Percentiles rank a stretch among this genome's conserved stretches.
These are phyloP conservation scores for Capsicum rhomboideum DNA, from an alignment of 257 asterid species.

Conservation along the genomic window DNA sequence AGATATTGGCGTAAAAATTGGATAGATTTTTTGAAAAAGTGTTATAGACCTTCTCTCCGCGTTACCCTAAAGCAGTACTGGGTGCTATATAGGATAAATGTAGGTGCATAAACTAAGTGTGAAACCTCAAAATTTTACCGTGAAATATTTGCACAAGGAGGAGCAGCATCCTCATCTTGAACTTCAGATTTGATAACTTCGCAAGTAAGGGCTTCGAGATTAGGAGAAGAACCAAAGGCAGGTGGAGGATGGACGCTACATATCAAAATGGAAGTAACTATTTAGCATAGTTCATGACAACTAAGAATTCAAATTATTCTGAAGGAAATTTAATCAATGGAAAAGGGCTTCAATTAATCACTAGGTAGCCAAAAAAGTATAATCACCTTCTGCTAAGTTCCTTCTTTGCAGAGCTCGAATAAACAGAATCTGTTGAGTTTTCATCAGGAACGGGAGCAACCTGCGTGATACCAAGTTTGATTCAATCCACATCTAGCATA, in stretches of 20 bases:
- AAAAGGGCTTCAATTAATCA: not conserved
- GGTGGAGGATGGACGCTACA: slow-evolving; percentile 96
- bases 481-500: slow-evolving; percentile 14
- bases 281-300: not conserved
- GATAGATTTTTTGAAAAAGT: not conserved
- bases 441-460: slow-evolving; percentile 59
- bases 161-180: slow-evolving; percentile 44
- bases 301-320: slow-evolving; percentile 1
- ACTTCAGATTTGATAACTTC: slow-evolving; percentile 56
- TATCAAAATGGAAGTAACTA: slow-evolving; percentile 10
- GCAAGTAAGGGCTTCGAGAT: slow-evolving; percentile 92
- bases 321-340: not conserved
- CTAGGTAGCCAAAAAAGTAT: not conserved
- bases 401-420: slow-evolving; percentile 44
- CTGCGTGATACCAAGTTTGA: slow-evolving; percentile 27
- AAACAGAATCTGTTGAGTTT: slow-evolving; percentile 41
- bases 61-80: not conserved
- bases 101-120: not conserved
- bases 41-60: not conserved
- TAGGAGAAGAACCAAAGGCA: slow-evolving; percentile 97
- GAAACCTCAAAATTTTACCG: slow-evolving; percentile 36
- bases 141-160: slow-evolving; percentile 29
- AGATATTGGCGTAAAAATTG: not conserved
- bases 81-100: not conserved
- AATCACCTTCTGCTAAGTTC: slow-evolving; percentile 26